These are phyloP conservation scores for Naganishia liquefaciens DNA, from an alignment of 1,284 basidiomycete genomes.

Conservation along the genomic window DNA sequence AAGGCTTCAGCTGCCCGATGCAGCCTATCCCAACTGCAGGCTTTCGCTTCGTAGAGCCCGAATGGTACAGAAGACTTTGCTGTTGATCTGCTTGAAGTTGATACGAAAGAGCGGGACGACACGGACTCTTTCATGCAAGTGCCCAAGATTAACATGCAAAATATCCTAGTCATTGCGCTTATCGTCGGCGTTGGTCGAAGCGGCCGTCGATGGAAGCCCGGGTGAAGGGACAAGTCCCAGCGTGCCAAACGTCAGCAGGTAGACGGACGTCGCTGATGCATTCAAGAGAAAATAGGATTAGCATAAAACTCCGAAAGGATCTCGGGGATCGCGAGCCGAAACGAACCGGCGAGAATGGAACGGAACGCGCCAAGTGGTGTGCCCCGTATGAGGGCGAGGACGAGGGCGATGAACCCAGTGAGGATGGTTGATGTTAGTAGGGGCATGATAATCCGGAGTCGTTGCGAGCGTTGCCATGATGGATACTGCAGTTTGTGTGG, in stretches of 20 bases:
- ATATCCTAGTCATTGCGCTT: background rate
- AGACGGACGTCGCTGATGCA: constrained; percentile 11
- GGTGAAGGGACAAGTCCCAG: constrained; percentile 19
- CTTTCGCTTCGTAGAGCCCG: too few species aligned
- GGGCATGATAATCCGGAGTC: constrained; percentile 49
- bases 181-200: constrained; percentile 36
- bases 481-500: constrained; percentile 44
- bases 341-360: constrained; percentile 38
- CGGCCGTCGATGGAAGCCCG: constrained; percentile 29
- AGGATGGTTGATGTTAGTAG: constrained; percentile 50
- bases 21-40: too few species aligned
- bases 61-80: too few species aligned
- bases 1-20: too few species aligned
- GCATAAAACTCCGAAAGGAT: background rate
- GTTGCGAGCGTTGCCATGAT: constrained; percentile 51
- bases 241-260: constrained; percentile 20
- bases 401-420: constrained; percentile 46
- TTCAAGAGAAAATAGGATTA: background rate
- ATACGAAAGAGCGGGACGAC: too few species aligned
- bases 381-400: constrained; percentile 46
- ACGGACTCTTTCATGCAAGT: too few species aligned
- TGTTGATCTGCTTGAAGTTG: too few species aligned
- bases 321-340: constrained; percentile 11
- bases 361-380: constrained; percentile 9
- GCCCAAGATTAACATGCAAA: too few species aligned